Conservation (phyloP, 192 early-diverging fungal genomes). For the Coemansia sp. region DNA sequence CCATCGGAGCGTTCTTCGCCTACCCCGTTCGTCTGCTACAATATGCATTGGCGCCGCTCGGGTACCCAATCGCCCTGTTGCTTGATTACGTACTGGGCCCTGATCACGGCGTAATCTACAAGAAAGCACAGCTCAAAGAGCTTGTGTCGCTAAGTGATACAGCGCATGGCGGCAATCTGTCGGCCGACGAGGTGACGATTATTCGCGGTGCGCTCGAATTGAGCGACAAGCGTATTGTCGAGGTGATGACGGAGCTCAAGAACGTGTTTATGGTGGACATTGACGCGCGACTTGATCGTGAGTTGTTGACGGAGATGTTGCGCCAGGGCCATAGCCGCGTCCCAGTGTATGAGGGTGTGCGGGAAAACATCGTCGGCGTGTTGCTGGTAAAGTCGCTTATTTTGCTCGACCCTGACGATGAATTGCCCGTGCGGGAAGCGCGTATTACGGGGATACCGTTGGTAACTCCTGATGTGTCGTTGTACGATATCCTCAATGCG, state of each 20-base stretch:
- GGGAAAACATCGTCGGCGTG: conserved; percentile 71
- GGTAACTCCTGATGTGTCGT: conserved; percentile 47
- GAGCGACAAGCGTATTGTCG: conserved; percentile 65
- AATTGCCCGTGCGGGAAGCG: conserved; percentile 62
- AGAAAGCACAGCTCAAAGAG: conserved; percentile 74
- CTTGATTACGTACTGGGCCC: conserved; percentile 84
- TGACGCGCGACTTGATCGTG: conserved; percentile 60
- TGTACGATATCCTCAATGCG: conserved; percentile 76
- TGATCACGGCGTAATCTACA: conserved; percentile 86
- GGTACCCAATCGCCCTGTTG: conserved; percentile 84
- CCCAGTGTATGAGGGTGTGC: conserved; percentile 65
- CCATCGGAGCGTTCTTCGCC: conserved; percentile 87
- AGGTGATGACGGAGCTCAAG: conserved; percentile 71
- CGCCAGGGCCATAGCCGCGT: conserved; percentile 73
- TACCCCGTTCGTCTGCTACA: conserved; percentile 66
- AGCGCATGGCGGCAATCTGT: conserved; percentile 67
- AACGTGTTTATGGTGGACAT: conserved; percentile 69
- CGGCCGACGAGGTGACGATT: conserved; percentile 77
- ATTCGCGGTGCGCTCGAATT: conserved; percentile 77
- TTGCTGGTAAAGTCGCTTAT: conserved; percentile 75
- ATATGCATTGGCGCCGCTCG: conserved; percentile 64
- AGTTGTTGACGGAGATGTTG: conserved; percentile 62
- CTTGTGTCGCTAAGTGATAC: conserved; percentile 74
- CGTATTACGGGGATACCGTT: conserved; percentile 51
- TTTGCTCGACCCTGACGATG: conserved; percentile 71